Evolutionary conservation across 192 early-diverging fungal genomes (phyloP), one percentile per base, ranked within the genome.

Genomic region (Pecoramyces ruminantium): DNA sequence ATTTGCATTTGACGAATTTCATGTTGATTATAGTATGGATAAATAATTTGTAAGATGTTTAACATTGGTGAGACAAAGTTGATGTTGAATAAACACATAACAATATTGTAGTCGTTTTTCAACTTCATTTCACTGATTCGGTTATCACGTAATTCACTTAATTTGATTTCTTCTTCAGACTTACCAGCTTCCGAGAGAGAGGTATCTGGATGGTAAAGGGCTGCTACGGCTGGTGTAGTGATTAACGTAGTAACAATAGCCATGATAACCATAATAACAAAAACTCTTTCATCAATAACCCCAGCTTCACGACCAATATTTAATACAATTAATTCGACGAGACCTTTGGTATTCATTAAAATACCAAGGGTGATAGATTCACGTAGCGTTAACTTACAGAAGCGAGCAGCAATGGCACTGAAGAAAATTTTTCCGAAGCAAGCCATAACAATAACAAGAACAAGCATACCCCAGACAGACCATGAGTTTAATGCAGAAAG

Each of bases 301-400:
- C 90, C 90, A 1, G 95, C 94, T 58, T 94, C 86, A 81, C 93
- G 87, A 16, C 97, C 96, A 80, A 98, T 91, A 85, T 98, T 98
- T 13, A 98, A 90, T 34, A 98, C 95, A 81, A 97, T 97, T 14
- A 98, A 87, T 84, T 98, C 97, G n/a, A 98, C 95, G 30, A 98
- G 86, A 84, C 95, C 96, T 86, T 97, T 97, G 83, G 94, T 95
- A 87, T 95, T 97, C 96, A 98, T 97, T 78, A 98, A 85, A 78
- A 95, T 83, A 4, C 97, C 97, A 77, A 97, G 89, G 0, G 95
- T 89, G 17, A 93, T 84, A 2, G 94, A 94, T 82, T 98, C 96
- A 81, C 94, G 89, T 92, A 92, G 94, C 28, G 88, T 88, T 81
- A 95, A 90, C 18, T 92, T 92, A 39, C 86, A 87, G 21, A 93